Evolutionary conservation across 768 basidiomycete genomes (phyloP), one percentile per base, ranked within the genome.

Genomic region (Mycena olivaceomarginata): DNA sequence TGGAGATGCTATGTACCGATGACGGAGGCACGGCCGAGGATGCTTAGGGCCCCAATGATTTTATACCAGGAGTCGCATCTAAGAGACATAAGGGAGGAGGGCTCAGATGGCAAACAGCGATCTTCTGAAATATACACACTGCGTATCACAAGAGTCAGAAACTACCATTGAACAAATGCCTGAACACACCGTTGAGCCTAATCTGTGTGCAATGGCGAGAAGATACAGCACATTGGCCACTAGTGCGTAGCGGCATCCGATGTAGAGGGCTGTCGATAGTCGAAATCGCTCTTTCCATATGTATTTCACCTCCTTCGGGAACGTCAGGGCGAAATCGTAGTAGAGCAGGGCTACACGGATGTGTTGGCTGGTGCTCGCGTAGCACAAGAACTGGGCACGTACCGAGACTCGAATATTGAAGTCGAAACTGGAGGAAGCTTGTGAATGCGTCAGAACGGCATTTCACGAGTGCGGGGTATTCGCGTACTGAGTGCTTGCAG

Each of bases 161-260:
- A 10, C 22, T 0, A 10, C 11, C 18, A 15, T 25, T 18, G 8
- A 5, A 31, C 13, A 20, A 40, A 25, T 22, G 9, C 4, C 31
- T 9, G 31, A 9, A 67, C 79, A 22, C 41, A 82, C 83, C 82
- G 76, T 80, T 11, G 72, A 70, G 13, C 70, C 69, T 1, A 85
- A 74, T 53, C 79, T 78, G 25, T 80, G 67, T 0, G 78, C 63
- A 0, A 86, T 82, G n/a, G 78, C 82, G 15, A 87, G 77, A 0
- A 85, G 78, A 71, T 84, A 86, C 12, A 86, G 72, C 10, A 86
- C 70, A 59, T 87, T 87, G 7, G 82, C 85, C 4, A 84, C 43
- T 40, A 87, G 78, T 3, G 85, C 86, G 62, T 87, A 87, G 41
- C 86, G 84, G 66, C 84, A 87, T 12, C 83, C 77, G 39, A 83